phyloP scores from a whole-genome alignment of 2,329 filamentous ascomycete species.

The Emydomyces testavorans region DNA sequence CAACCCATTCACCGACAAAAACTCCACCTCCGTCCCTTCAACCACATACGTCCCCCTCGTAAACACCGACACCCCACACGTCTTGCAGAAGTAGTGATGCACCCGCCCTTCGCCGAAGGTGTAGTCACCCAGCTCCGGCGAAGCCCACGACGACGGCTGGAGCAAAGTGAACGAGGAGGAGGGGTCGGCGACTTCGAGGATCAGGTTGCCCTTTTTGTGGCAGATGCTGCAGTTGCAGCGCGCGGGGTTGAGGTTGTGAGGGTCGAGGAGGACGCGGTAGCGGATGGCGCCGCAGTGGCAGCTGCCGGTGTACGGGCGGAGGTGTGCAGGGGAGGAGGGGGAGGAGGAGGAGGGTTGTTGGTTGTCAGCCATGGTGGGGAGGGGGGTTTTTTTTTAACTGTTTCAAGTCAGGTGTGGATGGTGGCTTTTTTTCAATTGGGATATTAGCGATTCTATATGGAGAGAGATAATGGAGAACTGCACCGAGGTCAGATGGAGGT shows the following conservation, averaged over 20 bases:
- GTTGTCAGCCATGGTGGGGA: background rate
- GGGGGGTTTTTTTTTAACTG: background rate
- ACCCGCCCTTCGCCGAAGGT: conserved; percentile 3
- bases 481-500: too few species aligned
- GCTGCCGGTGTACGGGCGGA: conserved; percentile 12
- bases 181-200: background rate
- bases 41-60: background rate
- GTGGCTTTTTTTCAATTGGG: too few species aligned
- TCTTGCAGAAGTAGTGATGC: conserved; percentile 16
- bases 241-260: conserved; percentile 10
- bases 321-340: background rate
- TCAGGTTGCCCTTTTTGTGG: conserved; percentile 14
- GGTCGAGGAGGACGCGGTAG: conserved; percentile 17
- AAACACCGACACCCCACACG: conserved; percentile 13
- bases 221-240: conserved; percentile 17
- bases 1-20: conserved; percentile 11
- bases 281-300: conserved; percentile 16
- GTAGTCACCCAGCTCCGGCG: conserved; percentile 10
- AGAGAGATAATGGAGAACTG: too few species aligned
- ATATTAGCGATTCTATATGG: too few species aligned
- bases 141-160: conserved; percentile 9
- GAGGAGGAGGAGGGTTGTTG: background rate
- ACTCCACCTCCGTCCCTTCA: background rate
- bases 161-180: conserved; percentile 7
- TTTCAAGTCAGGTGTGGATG: too few species aligned